Conservation (phyloP, 768 basidiomycete species). For the Strobilomyces echinocephalus region DNA sequence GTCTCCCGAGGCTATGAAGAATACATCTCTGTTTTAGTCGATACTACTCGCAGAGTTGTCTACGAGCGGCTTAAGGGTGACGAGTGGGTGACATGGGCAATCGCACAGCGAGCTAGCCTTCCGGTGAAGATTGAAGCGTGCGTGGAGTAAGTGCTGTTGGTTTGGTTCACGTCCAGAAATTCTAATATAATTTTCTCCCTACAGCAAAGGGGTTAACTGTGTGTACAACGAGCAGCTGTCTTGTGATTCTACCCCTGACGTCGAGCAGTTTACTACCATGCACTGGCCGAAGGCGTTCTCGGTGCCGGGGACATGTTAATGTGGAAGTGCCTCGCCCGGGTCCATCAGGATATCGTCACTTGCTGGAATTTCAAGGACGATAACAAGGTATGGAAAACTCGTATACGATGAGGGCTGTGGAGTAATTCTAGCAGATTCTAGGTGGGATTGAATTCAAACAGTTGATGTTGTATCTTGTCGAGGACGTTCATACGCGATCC, state of each 20-base stretch:
- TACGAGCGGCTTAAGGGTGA: constrained; percentile 1
- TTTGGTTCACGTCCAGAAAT: background rate
- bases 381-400: background rate
- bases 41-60: background rate
- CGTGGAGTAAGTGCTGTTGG: background rate
- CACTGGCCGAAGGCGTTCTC: background rate
- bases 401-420: background rate
- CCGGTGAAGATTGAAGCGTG: constrained; percentile 5
- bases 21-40: background rate
- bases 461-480: constrained; percentile 1
- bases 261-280: too few relatives aligned
- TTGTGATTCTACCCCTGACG: background rate
- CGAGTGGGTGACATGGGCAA: constrained; percentile 5
- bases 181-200: background rate
- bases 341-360: constrained; percentile 6
- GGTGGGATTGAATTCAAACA: background rate
- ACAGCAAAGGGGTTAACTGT: constrained; percentile 6
- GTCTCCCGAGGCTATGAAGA: background rate
- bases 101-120: constrained; percentile 2
- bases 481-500: background rate
- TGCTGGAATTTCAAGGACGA: background rate
- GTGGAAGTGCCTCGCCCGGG: constrained; percentile 1
- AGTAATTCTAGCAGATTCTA: background rate
- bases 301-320: background rate
- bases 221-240: background rate